These are phyloP conservation scores for Geotrichum ghanense DNA, from an alignment of 805 yeast genomes.

Conservation along the genomic window DNA sequence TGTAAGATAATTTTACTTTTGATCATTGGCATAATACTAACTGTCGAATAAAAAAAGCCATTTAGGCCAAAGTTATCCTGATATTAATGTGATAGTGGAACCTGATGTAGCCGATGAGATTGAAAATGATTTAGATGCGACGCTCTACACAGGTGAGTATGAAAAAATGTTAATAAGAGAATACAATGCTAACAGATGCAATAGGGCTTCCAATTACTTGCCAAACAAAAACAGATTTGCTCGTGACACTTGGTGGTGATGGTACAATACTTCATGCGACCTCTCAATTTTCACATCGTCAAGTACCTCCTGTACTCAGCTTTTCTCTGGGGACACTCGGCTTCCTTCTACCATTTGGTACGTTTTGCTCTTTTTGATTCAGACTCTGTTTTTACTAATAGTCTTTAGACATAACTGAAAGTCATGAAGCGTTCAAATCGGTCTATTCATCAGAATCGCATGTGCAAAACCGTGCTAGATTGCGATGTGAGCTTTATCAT, in stretches of 20 bases:
- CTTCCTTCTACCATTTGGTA: constrained; percentile 69
- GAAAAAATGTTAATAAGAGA: not conserved
- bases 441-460: constrained; percentile 60
- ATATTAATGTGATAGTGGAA: constrained; percentile 66
- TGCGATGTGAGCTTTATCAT: constrained; percentile 49
- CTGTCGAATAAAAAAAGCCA: constrained; percentile 25
- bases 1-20: not conserved
- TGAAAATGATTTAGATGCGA: constrained; percentile 11
- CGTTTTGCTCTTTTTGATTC: not conserved
- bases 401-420: constrained; percentile 39
- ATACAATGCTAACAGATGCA: not conserved
- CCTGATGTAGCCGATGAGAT: constrained; percentile 67
- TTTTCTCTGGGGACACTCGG: constrained; percentile 90
- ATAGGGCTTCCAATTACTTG: constrained; percentile 25
- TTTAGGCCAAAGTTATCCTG: constrained; percentile 51
- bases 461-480: constrained; percentile 64
- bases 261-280: constrained; percentile 86
- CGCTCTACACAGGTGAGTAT: constrained; percentile 8
- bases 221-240: constrained; percentile 54
- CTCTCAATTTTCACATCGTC: constrained; percentile 52
- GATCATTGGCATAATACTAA: constrained; percentile 1
- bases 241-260: constrained; percentile 92
- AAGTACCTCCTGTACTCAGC: constrained; percentile 77
- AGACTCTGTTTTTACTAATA: not conserved
- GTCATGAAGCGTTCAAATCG: constrained; percentile 45